Evolutionary conservation across 192 early-diverging fungal genomes (phyloP).

Genomic region (Coemansia sp.): DNA sequence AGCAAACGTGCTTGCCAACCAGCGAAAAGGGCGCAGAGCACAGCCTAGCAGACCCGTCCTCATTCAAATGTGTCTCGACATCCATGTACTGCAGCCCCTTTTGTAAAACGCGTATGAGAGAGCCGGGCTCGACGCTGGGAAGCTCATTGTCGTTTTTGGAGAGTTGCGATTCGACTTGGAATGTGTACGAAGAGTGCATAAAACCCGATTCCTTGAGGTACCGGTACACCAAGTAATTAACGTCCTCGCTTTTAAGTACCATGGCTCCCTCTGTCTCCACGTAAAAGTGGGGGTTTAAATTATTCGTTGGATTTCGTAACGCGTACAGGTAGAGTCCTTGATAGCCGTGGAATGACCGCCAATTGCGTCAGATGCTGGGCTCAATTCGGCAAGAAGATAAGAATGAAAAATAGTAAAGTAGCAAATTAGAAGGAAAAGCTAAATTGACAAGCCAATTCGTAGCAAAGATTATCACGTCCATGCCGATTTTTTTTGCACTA

Average conservation of each 20-base stretch:
- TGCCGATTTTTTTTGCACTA: background rate
- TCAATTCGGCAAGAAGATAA: background rate
- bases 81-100: conserved; percentile 91
- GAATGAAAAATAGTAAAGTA: background rate
- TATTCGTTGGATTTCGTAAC: background rate
- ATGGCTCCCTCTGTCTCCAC: conserved; percentile 37
- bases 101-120: conserved; percentile 81
- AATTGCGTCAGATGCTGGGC: background rate
- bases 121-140: conserved; percentile 70
- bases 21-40: conserved; percentile 51
- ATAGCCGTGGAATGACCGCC: background rate
- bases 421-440: background rate
- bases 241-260: conserved; percentile 79
- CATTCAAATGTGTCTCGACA: conserved; percentile 82
- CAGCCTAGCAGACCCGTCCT: conserved; percentile 71
- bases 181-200: conserved; percentile 78
- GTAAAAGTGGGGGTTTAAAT: background rate
- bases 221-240: conserved; percentile 84
- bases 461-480: too few species aligned
- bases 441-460: background rate
- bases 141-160: conserved; percentile 58
- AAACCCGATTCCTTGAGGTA: conserved; percentile 90
- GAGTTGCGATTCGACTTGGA: conserved; percentile 82
- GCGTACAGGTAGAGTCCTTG: background rate
- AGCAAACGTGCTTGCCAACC: conserved; percentile 49